A percentile compares a stretch with the other conserved stretches of the same genome.
These are phyloP conservation scores for Diaporthe sp. DNA, from an alignment of 2,329 filamentous ascomycete genomes.

Conservation along the genomic window DNA sequence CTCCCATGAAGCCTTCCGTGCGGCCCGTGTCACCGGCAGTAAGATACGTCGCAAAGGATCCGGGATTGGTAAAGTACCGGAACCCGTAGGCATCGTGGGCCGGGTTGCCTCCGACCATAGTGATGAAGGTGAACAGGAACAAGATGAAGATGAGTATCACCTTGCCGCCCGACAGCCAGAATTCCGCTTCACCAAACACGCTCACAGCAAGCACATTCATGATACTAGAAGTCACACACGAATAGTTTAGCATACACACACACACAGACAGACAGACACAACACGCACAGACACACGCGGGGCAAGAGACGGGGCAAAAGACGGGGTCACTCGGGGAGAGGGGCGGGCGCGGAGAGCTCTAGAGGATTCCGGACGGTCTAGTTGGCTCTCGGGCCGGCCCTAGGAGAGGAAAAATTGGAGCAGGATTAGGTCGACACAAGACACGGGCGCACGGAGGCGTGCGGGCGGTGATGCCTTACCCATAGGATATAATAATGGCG, in stretches of 20 bases:
- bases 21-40: constrained; percentile 72
- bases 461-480: constrained; percentile 56
- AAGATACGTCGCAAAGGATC: constrained; percentile 74
- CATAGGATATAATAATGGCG: constrained; percentile 68
- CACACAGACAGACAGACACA: neutral
- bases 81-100: constrained; percentile 78
- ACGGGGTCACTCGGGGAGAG: constrained; percentile 24
- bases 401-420: neutral
- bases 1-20: constrained; percentile 79
- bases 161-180: constrained; percentile 75
- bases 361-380: constrained; percentile 28
- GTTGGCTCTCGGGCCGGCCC: constrained; percentile 20
- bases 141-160: constrained; percentile 76
- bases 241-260: constrained; percentile 44
- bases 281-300: neutral
- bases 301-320: constrained; percentile 8
- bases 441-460: neutral
- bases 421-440: neutral
- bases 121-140: constrained; percentile 81
- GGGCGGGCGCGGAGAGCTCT: constrained; percentile 23
- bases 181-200: constrained; percentile 80
- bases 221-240: constrained; percentile 51
- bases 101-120: constrained; percentile 84
- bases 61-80: constrained; percentile 75
- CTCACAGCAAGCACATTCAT: constrained; percentile 77